Conservation (phyloP, 192 early-diverging fungal genomes). For the Umbelopsis sp. region DNA sequence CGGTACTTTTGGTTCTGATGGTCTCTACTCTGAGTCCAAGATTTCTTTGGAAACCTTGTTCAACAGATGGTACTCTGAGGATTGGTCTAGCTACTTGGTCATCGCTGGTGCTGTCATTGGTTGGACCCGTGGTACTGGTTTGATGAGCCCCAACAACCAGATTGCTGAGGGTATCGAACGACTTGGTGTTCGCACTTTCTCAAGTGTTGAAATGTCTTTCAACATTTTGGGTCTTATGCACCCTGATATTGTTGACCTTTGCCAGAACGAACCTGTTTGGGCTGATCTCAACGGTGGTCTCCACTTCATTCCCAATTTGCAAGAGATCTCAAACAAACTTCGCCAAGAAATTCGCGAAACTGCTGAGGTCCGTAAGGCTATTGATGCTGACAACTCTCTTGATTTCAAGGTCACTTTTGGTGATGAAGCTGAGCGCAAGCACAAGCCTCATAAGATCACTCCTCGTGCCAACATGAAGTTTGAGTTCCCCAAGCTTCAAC, state of each 20-base stretch:
- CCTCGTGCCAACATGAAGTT: conserved; percentile 89
- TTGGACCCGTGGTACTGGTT: conserved; percentile 95
- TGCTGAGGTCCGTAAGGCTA: conserved; percentile 84
- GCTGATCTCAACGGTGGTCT: conserved; percentile 92
- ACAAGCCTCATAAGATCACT: conserved; percentile 66
- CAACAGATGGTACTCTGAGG: conserved; percentile 89
- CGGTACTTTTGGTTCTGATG: conserved; percentile 91
- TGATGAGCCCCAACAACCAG: conserved; percentile 92
- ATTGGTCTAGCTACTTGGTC: conserved; percentile 84
- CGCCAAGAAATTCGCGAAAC: conserved; percentile 82
- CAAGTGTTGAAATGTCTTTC: conserved; percentile 92
- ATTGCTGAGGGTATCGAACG: conserved; percentile 88
- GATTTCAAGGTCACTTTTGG: conserved; percentile 82
- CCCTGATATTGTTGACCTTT: conserved; percentile 72
- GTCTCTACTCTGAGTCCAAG: conserved; percentile 95
- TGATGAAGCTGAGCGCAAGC: conserved; percentile 65
- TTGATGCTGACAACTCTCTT: conserved; percentile 73
- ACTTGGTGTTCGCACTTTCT: conserved; percentile 90
- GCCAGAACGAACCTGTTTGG: conserved; percentile 78
- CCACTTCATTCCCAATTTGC: conserved; percentile 83
- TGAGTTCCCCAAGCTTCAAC: conserved; percentile 72
- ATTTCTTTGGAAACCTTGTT: conserved; percentile 90
- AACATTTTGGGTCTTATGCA: conserved; percentile 89
- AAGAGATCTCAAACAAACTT: conserved; percentile 74
- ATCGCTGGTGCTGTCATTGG: conserved; percentile 94